Evolutionary conservation across 2,329 filamentous ascomycete species (phyloP), one percentile per base, ranked within the genome.

Genomic region (Alternaria gansuensis): DNA sequence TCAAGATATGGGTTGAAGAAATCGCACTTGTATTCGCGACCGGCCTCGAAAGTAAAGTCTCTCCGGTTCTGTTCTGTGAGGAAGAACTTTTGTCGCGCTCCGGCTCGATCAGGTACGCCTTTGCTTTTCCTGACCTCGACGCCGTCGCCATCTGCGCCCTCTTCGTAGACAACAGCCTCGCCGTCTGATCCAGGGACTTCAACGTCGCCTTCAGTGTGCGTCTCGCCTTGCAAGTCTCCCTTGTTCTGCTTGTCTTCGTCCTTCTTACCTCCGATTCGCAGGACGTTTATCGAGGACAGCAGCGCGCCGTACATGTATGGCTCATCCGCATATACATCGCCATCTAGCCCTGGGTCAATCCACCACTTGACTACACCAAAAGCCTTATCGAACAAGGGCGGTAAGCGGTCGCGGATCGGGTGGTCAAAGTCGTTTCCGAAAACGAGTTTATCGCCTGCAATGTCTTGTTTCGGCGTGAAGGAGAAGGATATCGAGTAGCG

Each of bases 361-460:
- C 88, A 91, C 90, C 91, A 96, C 68, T 91, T 91, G 28, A 96
- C 91, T 41, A 97, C 89, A 51, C 87, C 88, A 78, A 97, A 87
- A 0, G 93, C 93, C 9, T 91, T 89, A 73, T 87, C 87, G 78
- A 97, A 96, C 0, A 94, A 93, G 0, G 92, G 91, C 0, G 95
- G 94, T 2, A 99, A 82, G 14, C 88, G 86, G 74, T 97, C 90
- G 29, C 92, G 87, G 68, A 99, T 95, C 0, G 95, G 92, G 50
- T 90, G 87, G 72, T 97, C 93, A 75, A 98, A 97, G 81, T 97
- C 93, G 76, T 98, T 98, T 40, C 94, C 95, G 69, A 97, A 97
- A 53, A 97, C 88, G 3, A 99, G 82, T 62, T 96, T 88, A 26
- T 85, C 78, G 43, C 87, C 92, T 3, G 83, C 82, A 56, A 96